A percentile compares a stretch with the other conserved stretches of the same genome.
These are phyloP conservation scores for Pseudodiploospora longispora DNA, from an alignment of 2,329 filamentous ascomycete genomes.

Conservation along the genomic window DNA sequence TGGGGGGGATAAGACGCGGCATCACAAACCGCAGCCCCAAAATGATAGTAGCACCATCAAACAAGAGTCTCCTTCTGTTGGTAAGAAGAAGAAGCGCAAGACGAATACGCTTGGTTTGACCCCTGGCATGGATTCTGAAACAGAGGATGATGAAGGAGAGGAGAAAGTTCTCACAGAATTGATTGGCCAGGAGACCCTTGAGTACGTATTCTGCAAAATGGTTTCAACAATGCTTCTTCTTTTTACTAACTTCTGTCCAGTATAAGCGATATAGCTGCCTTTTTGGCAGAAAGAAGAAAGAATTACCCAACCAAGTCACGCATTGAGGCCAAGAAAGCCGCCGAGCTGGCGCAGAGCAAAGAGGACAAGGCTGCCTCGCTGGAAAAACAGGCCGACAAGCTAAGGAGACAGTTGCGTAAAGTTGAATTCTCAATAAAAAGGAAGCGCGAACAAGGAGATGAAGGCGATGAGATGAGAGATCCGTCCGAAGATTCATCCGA, in stretches of 20 bases:
- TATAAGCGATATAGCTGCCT: slow-evolving; percentile 64
- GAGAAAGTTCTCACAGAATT: slow-evolving; percentile 57
- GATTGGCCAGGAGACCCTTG: slow-evolving; percentile 46
- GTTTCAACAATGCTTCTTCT: not conserved
- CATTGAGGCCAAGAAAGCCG: slow-evolving; percentile 53
- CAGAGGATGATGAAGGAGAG: slow-evolving; percentile 61
- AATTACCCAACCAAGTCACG: slow-evolving; percentile 74
- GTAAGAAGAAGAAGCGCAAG: slow-evolving; percentile 64
- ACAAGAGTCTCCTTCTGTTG: slow-evolving; percentile 36
- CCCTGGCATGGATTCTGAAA: slow-evolving; percentile 54
- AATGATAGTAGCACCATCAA: slow-evolving; percentile 15
- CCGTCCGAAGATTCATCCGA: slow-evolving; percentile 44
- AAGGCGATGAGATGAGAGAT: slow-evolving; percentile 57
- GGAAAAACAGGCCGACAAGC: slow-evolving; percentile 53
- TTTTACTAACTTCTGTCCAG: slow-evolving; percentile 22
- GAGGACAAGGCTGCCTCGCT: slow-evolving; percentile 55
- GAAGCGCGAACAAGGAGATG: slow-evolving; percentile 59
- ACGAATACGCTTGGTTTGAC: slow-evolving; percentile 65
- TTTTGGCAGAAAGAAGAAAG: slow-evolving; percentile 71
- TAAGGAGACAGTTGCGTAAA: slow-evolving; percentile 57
- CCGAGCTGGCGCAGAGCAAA: slow-evolving; percentile 35
- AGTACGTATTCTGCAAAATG: slow-evolving; percentile 32
- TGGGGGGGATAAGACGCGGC: slow-evolving; percentile 36
- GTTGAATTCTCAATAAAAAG: slow-evolving; percentile 63
- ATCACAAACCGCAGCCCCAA: slow-evolving; percentile 17